Evolutionary conservation across 495 filamentous ascomycete species (phyloP), one percentile per base, ranked within the genome.

Genomic region (Oleoguttula mirabilis): DNA sequence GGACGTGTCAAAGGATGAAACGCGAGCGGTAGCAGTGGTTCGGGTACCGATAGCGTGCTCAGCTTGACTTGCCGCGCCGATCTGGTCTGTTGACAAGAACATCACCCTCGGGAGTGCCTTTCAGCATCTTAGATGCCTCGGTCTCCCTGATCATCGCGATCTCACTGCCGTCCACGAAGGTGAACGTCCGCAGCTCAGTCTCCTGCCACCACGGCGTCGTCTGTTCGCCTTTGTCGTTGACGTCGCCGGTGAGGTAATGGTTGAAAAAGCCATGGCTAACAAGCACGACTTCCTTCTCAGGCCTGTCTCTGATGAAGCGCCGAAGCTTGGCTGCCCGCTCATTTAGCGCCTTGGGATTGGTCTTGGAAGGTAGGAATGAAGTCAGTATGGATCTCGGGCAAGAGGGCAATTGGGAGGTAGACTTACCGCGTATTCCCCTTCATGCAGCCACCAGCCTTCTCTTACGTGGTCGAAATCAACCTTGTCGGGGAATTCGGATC

Each of bases 351-450:
- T 21, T 23, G 1, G 48, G 48, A 14, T 46, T 42, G 21, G 42
- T 15, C 3, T 7, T 7, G 25, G n/a, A 28, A 28, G n/a, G n/a
- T n/a, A n/a, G n/a, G n/a, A n/a, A n/a, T n/a, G n/a, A n/a, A n/a
- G n/a, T n/a, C n/a, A n/a, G n/a, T n/a, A n/a, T n/a, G n/a, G n/a
- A n/a, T n/a, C n/a, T n/a, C n/a, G n/a, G n/a, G n/a, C n/a, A n/a
- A n/a, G n/a, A n/a, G n/a, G n/a, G n/a, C n/a, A n/a, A n/a, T n/a
- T n/a, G n/a, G n/a, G n/a, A n/a, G n/a, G n/a, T n/a, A n/a, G n/a
- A n/a, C n/a, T n/a, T n/a, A n/a, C n/a, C n/a, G 47, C 47, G 20
- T 43, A 50, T 20, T 51, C 47, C 30, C 47, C 47, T 32, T 51
- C 47, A 22, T 51, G 47, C 7, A 35, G 10, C 20, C 10, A 51